These are phyloP conservation scores for Pythium coloratum DNA, from an alignment of 352 stramenopile genomes.

Conservation along the genomic window DNA sequence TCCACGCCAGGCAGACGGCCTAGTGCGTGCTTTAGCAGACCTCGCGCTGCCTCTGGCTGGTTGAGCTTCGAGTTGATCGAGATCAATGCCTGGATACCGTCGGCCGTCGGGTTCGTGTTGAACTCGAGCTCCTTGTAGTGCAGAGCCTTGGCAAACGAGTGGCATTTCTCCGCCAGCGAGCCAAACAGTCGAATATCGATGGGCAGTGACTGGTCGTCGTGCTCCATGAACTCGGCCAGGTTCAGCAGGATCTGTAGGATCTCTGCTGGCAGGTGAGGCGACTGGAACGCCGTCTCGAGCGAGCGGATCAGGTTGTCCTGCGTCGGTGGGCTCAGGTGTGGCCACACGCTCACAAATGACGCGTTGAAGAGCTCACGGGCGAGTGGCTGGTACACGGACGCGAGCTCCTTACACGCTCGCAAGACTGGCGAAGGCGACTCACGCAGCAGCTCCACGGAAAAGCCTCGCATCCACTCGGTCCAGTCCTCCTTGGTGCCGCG, in stretches of 20 bases:
- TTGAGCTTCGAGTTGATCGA: conserved; percentile 98
- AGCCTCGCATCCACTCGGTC: conserved; percentile 98
- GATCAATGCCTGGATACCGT: conserved; percentile 98
- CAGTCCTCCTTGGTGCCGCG: conserved; percentile 94
- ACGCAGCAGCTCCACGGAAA: conserved; percentile 97
- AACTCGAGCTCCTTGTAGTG: conserved; percentile 99
- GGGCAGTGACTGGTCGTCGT: conserved; percentile 95
- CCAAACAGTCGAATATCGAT: conserved; percentile 98
- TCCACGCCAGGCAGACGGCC: conserved; percentile 74
- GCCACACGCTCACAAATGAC: conserved; percentile 99
- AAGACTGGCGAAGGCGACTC: conserved; percentile 96
- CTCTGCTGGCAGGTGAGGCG: conserved; percentile 92
- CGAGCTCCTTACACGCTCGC: conserved; percentile 93
- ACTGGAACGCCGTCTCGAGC: conserved; percentile 95
- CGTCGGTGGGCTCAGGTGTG: conserved; percentile 90
- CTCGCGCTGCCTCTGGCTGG: conserved; percentile 96
- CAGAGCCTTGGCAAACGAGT: conserved; percentile 98
- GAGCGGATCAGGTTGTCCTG: conserved; percentile 94
- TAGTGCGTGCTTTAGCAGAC: conserved; percentile 95
- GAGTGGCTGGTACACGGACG: conserved; percentile 98
- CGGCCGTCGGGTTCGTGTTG: conserved; percentile 84
- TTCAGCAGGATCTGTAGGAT: conserved; percentile 98
- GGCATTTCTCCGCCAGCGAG: conserved; percentile 96
- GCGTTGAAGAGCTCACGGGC: conserved; percentile 98
- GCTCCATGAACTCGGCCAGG: conserved; percentile 99